These are phyloP conservation scores for Acanthamoeba healyi DNA, from an alignment of 208 protist species.

Conservation along the genomic window DNA sequence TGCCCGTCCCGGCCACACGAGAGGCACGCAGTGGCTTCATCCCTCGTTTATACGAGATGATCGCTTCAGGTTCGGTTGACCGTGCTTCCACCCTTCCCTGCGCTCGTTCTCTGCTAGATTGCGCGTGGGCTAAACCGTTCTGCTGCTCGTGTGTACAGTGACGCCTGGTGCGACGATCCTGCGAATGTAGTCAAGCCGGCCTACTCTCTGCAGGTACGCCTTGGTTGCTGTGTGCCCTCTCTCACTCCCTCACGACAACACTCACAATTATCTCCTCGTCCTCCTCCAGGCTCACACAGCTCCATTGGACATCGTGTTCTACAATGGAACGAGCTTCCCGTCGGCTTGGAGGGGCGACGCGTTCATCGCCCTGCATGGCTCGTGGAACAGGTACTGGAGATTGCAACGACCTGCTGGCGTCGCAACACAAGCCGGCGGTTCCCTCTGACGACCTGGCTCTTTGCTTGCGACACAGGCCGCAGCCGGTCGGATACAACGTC, in stretches of 20 bases:
- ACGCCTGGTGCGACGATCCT: constrained; percentile 30
- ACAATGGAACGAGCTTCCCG: constrained; percentile 7
- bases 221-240: not conserved
- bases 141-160: not conserved
- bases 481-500: constrained; percentile 11
- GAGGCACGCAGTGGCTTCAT: constrained; percentile 32
- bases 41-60: not conserved
- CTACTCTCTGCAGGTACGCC: not conserved
- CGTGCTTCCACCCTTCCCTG: no score
- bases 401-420: not conserved
- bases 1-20: not conserved
- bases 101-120: no score
- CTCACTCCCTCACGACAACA: not conserved
- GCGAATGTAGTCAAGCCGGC: constrained; percentile 6
- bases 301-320: constrained; percentile 45
- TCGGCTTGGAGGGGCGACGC: not conserved
- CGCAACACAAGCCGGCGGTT: not conserved
- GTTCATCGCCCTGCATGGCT: constrained; percentile 21
- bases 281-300: not conserved
- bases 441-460: no score
- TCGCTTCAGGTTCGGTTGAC: not conserved
- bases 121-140: no score
- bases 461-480: no score
- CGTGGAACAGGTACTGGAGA: constrained; percentile 44
- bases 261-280: no score